phyloP scores from a whole-genome alignment of 225 moss, liverwort and hornwort species.

The Straminergon stramineum region DNA sequence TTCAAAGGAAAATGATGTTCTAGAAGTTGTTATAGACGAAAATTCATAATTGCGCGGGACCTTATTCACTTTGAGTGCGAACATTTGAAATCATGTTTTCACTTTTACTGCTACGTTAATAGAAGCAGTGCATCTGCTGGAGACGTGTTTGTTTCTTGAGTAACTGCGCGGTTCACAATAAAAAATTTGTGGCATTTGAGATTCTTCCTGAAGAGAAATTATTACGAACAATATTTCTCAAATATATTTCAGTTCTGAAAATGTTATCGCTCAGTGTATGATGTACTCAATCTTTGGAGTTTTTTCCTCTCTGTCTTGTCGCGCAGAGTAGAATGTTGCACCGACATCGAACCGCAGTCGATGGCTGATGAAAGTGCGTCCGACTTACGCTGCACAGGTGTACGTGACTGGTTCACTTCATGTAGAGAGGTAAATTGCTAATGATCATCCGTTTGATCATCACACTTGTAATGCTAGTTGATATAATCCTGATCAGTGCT shows the following conservation, averaged over 20 bases:
- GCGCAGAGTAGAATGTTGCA: neutral
- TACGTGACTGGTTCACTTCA: neutral
- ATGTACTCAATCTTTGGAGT: neutral
- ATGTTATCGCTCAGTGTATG: neutral
- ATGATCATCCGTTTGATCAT: neutral
- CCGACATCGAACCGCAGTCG: neutral
- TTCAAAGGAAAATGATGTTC: neutral
- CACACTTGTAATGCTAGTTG: neutral
- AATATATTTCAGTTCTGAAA: neutral
- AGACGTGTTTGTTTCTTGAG: neutral
- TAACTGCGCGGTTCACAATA: neutral
- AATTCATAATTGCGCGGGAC: neutral
- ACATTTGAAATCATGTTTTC: neutral
- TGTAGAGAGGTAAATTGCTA: slow-evolving; percentile 7
- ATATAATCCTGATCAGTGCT: neutral
- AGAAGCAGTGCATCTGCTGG: neutral
- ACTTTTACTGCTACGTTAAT: neutral
- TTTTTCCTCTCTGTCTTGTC: neutral
- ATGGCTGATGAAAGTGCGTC: slow-evolving; percentile 7
- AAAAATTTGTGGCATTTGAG: neutral
- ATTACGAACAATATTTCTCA: neutral
- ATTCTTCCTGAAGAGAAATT: neutral
- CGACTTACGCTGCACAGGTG: neutral
- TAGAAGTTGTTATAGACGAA: neutral
- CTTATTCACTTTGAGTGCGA: neutral